Conservation (phyloP, 805 yeast genomes). For the Yarrowia bubula region DNA sequence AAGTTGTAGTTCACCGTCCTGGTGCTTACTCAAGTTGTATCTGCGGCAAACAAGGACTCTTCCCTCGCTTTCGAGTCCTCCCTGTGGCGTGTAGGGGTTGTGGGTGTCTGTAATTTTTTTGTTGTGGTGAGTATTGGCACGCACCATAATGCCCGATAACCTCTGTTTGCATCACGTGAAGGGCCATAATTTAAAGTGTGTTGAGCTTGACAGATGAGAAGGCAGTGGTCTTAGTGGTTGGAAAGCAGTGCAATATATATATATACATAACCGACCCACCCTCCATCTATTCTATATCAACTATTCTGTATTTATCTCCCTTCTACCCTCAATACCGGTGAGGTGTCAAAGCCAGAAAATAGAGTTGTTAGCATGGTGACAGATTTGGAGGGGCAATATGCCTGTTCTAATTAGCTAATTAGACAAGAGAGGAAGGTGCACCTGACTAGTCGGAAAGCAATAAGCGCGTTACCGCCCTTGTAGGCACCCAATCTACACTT, state of each 20-base stretch:
- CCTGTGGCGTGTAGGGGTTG: not conserved
- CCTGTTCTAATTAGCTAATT: no score
- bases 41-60: not conserved
- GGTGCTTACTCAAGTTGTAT: not conserved
- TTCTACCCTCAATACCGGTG: no score
- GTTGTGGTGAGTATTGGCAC: not conserved
- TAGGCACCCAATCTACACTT: no score
- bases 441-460: no score
- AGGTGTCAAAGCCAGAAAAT: no score
- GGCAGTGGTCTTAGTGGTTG: not conserved
- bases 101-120: not conserved
- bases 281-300: not conserved
- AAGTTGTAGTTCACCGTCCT: not conserved
- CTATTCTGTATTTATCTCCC: no score
- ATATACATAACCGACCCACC: no score
- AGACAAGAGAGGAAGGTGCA: no score
- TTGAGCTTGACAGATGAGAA: not conserved
- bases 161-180: slow-evolving; percentile 11
- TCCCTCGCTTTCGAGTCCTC: slow-evolving; percentile 7
- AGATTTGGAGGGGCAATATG: no score
- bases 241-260: no score
- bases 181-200: not conserved
- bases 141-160: slow-evolving; percentile 6
- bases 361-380: no score
- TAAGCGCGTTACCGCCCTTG: no score